Conservation (phyloP, 2,329 filamentous ascomycete species). For the Botrytis deweyae region DNA sequence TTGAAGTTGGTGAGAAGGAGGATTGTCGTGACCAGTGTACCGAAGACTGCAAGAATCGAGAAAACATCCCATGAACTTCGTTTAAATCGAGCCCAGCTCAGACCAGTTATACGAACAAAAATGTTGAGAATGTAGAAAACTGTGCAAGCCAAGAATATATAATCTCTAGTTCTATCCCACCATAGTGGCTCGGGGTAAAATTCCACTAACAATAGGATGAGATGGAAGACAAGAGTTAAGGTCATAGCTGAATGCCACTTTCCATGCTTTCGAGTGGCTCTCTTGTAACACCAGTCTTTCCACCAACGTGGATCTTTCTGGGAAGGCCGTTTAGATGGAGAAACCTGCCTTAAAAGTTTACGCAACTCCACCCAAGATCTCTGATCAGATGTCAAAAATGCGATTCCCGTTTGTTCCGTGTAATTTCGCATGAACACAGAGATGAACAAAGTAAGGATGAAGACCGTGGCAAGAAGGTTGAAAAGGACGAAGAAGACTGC, state of each 20-base stretch:
- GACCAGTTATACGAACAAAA: constrained; percentile 76
- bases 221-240: constrained; percentile 73
- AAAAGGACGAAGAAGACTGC: constrained; percentile 94
- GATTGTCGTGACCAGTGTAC: constrained; percentile 79
- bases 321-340: constrained; percentile 88
- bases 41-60: constrained; percentile 74
- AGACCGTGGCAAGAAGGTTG: constrained; percentile 94
- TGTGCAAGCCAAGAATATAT: constrained; percentile 77
- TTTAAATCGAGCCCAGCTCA: constrained; percentile 89
- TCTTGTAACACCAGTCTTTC: constrained; percentile 92
- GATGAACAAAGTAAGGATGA: constrained; percentile 94
- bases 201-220: constrained; percentile 80
- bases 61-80: constrained; percentile 96
- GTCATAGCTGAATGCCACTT: constrained; percentile 88
- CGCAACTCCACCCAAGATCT: constrained; percentile 94
- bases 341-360: constrained; percentile 88
- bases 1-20: constrained; percentile 64
- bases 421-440: constrained; percentile 99
- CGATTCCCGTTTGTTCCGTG: constrained; percentile 96
- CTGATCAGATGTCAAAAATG: constrained; percentile 92
- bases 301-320: constrained; percentile 72
- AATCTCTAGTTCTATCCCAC: constrained; percentile 72
- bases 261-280: constrained; percentile 90
- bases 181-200: constrained; percentile 71
- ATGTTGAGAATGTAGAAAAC: constrained; percentile 82